phyloP scores from a whole-genome alignment of 371 early-diverging fungal species.

The Saksenaea oblongispora region DNA sequence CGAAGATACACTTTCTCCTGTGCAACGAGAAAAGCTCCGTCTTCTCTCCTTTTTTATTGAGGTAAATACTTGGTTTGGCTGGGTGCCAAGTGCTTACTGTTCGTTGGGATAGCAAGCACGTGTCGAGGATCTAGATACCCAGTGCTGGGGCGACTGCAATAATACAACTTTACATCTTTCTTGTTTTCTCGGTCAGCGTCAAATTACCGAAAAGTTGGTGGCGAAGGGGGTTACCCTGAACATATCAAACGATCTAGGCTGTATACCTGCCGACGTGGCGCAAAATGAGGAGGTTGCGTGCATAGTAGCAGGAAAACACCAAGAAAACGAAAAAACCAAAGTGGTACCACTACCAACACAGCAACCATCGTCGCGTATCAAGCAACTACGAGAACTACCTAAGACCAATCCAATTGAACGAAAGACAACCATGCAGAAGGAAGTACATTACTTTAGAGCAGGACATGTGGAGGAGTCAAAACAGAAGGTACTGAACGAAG shows the following conservation, averaged over 20 bases:
- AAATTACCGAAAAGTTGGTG: constrained; percentile 16
- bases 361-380: constrained; percentile 9
- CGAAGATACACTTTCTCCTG: constrained; percentile 6
- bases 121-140: constrained; percentile 9
- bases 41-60: constrained; percentile 17
- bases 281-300: constrained; percentile 12
- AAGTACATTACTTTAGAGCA: constrained; percentile 17
- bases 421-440: constrained; percentile 12
- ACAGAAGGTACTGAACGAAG: constrained; percentile 22
- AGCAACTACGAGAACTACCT: constrained; percentile 15
- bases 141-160: constrained; percentile 17
- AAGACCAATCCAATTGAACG: constrained; percentile 11
- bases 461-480: constrained; percentile 27
- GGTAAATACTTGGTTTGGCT: constrained; percentile 6
- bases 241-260: constrained; percentile 15
- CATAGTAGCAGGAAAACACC: neutral
- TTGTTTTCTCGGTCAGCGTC: constrained; percentile 17
- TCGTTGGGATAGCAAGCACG: constrained; percentile 7
- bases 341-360: neutral
- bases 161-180: constrained; percentile 22
- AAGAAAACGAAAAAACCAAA: neutral
- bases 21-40: constrained; percentile 13
- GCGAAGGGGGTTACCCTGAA: constrained; percentile 8
- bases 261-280: constrained; percentile 18
- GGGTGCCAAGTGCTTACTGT: neutral